A percentile compares a stretch with the other conserved stretches of the same genome.
These are phyloP conservation scores for Saccharomycopsis guyanensis DNA, from an alignment of 805 yeast genomes.

Conservation along the genomic window DNA sequence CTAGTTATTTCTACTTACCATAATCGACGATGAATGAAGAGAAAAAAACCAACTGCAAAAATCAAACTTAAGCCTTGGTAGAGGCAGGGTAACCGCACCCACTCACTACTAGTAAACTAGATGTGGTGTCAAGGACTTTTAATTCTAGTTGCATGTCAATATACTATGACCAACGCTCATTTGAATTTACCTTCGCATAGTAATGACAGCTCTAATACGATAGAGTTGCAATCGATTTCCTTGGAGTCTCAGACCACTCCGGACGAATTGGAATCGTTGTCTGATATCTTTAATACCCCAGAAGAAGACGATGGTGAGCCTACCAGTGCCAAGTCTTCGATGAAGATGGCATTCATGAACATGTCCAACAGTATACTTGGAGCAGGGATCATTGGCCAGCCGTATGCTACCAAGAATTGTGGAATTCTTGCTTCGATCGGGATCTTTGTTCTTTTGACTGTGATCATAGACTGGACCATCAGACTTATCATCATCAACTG, in stretches of 20 bases:
- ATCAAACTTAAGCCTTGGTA: too few species aligned
- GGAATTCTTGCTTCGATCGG: constrained; percentile 73
- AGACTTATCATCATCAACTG: constrained; percentile 76
- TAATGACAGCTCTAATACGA: too few species aligned
- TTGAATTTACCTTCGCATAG: background rate
- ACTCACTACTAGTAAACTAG: too few species aligned
- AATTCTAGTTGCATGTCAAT: too few species aligned
- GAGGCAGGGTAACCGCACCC: too few species aligned
- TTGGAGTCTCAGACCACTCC: constrained; percentile 6
- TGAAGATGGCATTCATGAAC: constrained; percentile 91
- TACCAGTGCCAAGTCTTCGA: constrained; percentile 38
- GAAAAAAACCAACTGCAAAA: too few species aligned
- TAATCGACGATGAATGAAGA: too few species aligned
- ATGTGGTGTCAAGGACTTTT: too few species aligned
- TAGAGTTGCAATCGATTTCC: constrained; percentile 9
- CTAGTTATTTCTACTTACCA: too few species aligned
- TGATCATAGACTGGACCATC: constrained; percentile 83
- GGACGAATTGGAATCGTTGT: background rate
- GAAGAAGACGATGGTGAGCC: constrained; percentile 21
- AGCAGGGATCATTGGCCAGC: constrained; percentile 93
- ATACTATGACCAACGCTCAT: background rate
- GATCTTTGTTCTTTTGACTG: constrained; percentile 50
- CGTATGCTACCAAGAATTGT: constrained; percentile 74
- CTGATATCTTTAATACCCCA: background rate
- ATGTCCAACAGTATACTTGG: constrained; percentile 95